These are phyloP conservation scores for Fusarium zealandicum DNA, from an alignment of 2,329 filamentous ascomycete species.

Conservation along the genomic window DNA sequence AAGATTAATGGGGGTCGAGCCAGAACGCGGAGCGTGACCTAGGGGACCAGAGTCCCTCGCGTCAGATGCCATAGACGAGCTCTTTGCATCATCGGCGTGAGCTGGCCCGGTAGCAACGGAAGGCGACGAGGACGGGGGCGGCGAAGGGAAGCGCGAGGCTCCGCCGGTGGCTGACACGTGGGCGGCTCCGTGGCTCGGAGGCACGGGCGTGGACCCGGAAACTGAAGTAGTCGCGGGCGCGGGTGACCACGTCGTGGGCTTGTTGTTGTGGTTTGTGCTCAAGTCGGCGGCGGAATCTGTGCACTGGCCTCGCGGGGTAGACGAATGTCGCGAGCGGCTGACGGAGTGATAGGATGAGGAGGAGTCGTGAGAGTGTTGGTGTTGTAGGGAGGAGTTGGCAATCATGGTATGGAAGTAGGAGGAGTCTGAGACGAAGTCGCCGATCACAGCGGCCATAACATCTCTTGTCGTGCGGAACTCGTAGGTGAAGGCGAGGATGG, in stretches of 20 bases:
- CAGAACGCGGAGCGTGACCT: constrained; percentile 35
- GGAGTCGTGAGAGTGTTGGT: constrained; percentile 53
- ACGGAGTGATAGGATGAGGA: constrained; percentile 41
- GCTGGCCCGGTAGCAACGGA: constrained; percentile 48
- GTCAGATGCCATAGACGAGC: constrained; percentile 59
- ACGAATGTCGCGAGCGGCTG: constrained; percentile 43
- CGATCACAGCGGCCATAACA: constrained; percentile 70
- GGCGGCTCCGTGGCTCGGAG: constrained; percentile 34
- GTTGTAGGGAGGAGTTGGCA: constrained; percentile 57
- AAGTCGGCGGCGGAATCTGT: constrained; percentile 32
- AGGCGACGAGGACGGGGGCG: constrained; percentile 62
- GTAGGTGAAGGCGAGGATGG: constrained; percentile 3
- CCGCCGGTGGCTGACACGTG: constrained; percentile 48
- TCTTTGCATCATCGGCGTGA: constrained; percentile 52
- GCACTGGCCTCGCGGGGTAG: constrained; percentile 41
- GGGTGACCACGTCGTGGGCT: constrained; percentile 25
- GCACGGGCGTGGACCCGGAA: constrained; percentile 33
- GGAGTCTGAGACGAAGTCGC: constrained; percentile 77
- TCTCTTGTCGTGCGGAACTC: constrained; percentile 39
- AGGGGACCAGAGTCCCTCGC: constrained; percentile 43
- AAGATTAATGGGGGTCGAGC: constrained; percentile 26
- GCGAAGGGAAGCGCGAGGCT: constrained; percentile 60
- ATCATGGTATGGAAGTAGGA: constrained; percentile 77
- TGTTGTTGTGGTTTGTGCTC: constrained; percentile 21
- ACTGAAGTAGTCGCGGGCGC: constrained; percentile 21